Conservation (phyloP, 1,284 basidiomycete genomes). For the Heterobasidion occidentale region DNA sequence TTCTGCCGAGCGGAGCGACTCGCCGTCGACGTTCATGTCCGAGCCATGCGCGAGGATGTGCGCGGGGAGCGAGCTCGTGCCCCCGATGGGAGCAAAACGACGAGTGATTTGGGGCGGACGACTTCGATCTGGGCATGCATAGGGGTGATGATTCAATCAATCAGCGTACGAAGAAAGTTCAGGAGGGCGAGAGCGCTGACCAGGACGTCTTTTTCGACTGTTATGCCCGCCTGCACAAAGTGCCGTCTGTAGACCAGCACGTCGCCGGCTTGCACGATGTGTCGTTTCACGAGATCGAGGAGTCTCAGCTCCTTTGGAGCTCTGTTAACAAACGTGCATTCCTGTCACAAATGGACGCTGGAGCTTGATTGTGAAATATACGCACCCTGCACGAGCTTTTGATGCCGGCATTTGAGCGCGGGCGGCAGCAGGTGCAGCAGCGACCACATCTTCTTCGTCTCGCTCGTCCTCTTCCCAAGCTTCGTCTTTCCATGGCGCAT, state of each 20-base stretch:
- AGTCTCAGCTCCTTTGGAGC: slow-evolving; percentile 32
- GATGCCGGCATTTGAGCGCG: background rate
- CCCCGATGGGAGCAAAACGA: slow-evolving; percentile 33
- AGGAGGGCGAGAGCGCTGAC: slow-evolving; percentile 22
- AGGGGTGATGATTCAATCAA: background rate
- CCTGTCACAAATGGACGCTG: background rate
- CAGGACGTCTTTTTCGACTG: slow-evolving; percentile 46
- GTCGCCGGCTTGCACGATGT: slow-evolving; percentile 41
- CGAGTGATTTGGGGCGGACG: slow-evolving; percentile 35
- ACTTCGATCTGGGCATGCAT: slow-evolving; percentile 29
- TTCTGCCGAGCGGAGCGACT: slow-evolving; percentile 28
- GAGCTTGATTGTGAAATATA: background rate
- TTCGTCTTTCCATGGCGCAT: slow-evolving; percentile 56
- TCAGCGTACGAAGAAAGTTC: background rate
- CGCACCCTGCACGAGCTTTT: background rate
- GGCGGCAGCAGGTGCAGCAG: slow-evolving; percentile 2
- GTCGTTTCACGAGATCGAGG: slow-evolving; percentile 32
- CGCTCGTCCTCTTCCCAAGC: slow-evolving; percentile 41
- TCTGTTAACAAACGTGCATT: background rate
- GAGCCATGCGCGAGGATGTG: slow-evolving; percentile 26
- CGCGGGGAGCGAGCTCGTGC: slow-evolving; percentile 26
- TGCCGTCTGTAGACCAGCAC: slow-evolving; percentile 41
- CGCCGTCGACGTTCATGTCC: slow-evolving; percentile 15
- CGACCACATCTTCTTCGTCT: slow-evolving; percentile 5
- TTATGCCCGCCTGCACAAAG: slow-evolving; percentile 27